Percentiles rank a stretch among this genome's conserved stretches.
Conservation (phyloP, 345 rosid genomes). For the Rubroshorea leprosula region DNA sequence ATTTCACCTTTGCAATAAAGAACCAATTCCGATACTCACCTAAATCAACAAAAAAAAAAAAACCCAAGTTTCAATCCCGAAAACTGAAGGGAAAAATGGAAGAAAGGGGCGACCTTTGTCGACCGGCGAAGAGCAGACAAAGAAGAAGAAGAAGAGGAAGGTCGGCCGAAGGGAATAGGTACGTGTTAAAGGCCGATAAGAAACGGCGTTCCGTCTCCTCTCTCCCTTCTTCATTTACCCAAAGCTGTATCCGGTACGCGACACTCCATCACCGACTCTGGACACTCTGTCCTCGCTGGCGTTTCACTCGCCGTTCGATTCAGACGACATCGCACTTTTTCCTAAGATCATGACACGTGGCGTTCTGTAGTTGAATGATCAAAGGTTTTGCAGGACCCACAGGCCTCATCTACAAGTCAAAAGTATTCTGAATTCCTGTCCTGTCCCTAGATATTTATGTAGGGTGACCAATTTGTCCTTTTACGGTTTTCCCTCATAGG, state of each 20-base stretch:
- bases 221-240: neutral
- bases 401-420: neutral
- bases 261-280: neutral
- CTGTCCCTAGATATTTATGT: neutral
- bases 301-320: neutral
- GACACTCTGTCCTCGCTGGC: neutral
- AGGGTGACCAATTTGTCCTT: constrained; percentile 11
- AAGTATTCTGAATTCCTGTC: neutral
- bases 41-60: neutral
- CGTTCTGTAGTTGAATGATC: neutral
- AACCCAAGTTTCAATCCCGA: neutral
- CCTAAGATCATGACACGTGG: neutral
- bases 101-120: neutral
- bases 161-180: constrained; percentile 26
- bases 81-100: neutral
- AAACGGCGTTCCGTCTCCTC: neutral
- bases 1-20: neutral
- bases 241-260: neutral
- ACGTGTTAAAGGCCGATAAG: neutral
- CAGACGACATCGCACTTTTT: neutral
- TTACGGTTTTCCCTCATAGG: neutral
- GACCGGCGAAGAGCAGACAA: no score
- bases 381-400: neutral
- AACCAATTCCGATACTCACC: neutral
- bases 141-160: neutral